A percentile compares a stretch with the other conserved stretches of the same genome.
phyloP scores from a whole-genome alignment of 140 eudicot genomes.

The Erigeron philadelphicus region DNA sequence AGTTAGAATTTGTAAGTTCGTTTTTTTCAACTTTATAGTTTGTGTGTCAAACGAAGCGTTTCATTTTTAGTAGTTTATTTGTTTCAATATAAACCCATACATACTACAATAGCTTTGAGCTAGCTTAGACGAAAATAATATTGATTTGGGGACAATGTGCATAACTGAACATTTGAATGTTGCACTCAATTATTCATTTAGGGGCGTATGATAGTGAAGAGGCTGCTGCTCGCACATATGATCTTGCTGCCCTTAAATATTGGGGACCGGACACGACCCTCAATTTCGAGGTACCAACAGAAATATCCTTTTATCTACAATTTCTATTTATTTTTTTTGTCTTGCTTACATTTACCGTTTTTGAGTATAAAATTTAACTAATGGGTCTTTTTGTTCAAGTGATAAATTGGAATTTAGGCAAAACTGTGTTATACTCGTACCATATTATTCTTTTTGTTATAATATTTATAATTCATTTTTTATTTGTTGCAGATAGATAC shows the following conservation, averaged over 20 bases:
- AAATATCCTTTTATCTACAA: not conserved
- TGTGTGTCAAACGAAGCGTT: not conserved
- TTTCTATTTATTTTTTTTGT: no score
- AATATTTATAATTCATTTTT: slow-evolving; percentile 1
- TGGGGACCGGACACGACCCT: slow-evolving; percentile 78
- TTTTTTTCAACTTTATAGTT: not conserved
- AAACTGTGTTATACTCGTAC: not conserved
- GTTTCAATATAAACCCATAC: not conserved
- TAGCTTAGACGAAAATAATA: not conserved
- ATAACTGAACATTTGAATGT: slow-evolving; percentile 10
- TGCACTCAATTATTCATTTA: slow-evolving; percentile 20
- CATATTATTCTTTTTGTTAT: slow-evolving; percentile 13
- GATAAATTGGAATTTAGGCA: not conserved
- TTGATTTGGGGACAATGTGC: slow-evolving; percentile 3
- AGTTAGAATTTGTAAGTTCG: not conserved
- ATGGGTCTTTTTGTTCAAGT: not conserved
- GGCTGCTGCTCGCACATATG: slow-evolving; percentile 86
- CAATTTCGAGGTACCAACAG: slow-evolving; percentile 61
- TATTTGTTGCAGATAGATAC: slow-evolving; percentile 46
- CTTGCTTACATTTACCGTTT: not conserved
- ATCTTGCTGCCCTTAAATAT: slow-evolving; percentile 92
- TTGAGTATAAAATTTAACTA: not conserved
- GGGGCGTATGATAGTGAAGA: slow-evolving; percentile 90
- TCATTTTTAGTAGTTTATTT: not conserved
- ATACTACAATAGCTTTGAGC: not conserved